Base-by-base conservation (phyloP, 805 yeast species). In the Monosporozyma unispora region DNA sequence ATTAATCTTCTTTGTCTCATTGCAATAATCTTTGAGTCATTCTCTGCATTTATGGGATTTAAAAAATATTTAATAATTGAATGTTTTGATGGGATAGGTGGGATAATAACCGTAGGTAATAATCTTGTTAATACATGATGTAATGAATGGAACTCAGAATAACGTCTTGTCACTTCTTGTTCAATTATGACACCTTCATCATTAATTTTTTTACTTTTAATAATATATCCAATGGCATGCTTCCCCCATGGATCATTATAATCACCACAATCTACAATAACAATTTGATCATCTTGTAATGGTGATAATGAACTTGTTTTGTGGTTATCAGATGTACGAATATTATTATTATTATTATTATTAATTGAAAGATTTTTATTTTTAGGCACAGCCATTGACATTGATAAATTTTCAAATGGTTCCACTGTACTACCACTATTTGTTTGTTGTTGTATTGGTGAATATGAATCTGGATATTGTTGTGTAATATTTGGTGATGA, bases 51-150 rank as follows among this genome's bases (percentile, higher is more conserved):
- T 22, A 73, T 56, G 16, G 77, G 78, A 47, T 68, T 70, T 44
- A 70, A 53, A 43, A 74, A 63, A 53, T 74, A 74, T 52, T 69
- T 71, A 6, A 71, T 63, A n/a, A 85, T 63, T 14, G 86, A 74
- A 63, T 85, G 91, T 63, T 86, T 86, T 64, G 82, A 85, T 0
- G 99, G 99, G 9, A 93, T 91, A 1, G 98, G 97, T 6, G 99
- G 99, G 4, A 93, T 79, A 3, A 93, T 77, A 3, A 81, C 63
- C 3, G 93, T 80, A 3, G 99, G 97, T 54, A 84, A 84, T 37
- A 87, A 68, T 56, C 83, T 80, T 3, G 81, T 72, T 21, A 93
- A 71, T 4, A 84, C 76, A 39, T 79, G 82, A 52, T 96, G 73
- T 43, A 93, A 73, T 46, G 86, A 79, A 60, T 87, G 96, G 63